A percentile compares a stretch with the other conserved stretches of the same genome.
Evolutionary conservation across 202 grass and related monocot species (phyloP).

Genomic region (Brachypodium distachyon): DNA sequence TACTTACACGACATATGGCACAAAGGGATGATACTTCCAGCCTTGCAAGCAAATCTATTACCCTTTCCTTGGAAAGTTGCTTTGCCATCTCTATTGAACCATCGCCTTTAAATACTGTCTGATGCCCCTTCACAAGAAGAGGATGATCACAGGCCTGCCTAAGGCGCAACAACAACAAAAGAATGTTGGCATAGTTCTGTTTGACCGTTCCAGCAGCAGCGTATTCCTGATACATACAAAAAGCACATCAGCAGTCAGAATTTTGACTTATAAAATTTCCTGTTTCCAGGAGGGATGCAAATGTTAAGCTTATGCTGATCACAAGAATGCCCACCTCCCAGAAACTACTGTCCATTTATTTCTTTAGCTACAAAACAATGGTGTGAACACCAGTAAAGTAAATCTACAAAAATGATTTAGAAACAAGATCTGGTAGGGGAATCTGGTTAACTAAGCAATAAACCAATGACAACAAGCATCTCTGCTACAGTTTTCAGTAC

Average conservation of each 20-base stretch:
- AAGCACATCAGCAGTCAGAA: constrained; percentile 4
- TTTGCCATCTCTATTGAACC: constrained; percentile 86
- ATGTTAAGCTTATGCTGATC: neutral
- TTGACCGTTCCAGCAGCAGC: constrained; percentile 93
- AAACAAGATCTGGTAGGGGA: neutral
- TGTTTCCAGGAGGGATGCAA: neutral
- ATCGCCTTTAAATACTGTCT: constrained; percentile 59
- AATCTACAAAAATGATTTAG: neutral
- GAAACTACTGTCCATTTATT: neutral
- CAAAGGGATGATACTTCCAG: constrained; percentile 73
- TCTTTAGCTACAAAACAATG: neutral
- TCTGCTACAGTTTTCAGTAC: too few relatives aligned
- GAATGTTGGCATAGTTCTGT: constrained; percentile 97
- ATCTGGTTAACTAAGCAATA: neutral
- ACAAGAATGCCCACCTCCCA: neutral
- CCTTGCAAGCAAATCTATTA: constrained; percentile 68
- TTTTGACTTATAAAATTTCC: constrained; percentile 1
- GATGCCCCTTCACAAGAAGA: constrained; percentile 77
- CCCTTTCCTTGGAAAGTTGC: constrained; percentile 62
- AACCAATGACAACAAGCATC: neutral
- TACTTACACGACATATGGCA: constrained; percentile 72
- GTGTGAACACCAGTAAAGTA: neutral
- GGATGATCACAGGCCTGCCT: constrained; percentile 96
- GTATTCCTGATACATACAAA: constrained; percentile 51
- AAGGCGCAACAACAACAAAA: constrained; percentile 85